Conservation (phyloP, 257 asterid genomes). For the Nyctanthes arbortristis region DNA sequence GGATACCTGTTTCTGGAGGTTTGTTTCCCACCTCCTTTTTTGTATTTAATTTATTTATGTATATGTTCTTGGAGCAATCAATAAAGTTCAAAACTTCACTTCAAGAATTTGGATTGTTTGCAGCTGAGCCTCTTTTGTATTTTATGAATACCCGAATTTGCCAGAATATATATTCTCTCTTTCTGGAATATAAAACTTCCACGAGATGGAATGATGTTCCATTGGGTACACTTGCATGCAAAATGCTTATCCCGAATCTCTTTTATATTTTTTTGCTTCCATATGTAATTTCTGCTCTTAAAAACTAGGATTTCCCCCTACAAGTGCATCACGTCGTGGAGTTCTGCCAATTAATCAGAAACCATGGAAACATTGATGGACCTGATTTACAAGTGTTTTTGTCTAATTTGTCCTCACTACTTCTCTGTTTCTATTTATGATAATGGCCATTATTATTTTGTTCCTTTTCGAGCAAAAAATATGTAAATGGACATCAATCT, state of each 20-base stretch:
- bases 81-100: neutral
- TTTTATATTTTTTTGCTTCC: neutral
- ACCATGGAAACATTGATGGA: neutral
- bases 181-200: neutral
- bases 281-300: neutral
- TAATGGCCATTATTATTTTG: neutral
- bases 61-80: neutral
- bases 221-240: neutral
- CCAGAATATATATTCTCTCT: neutral
- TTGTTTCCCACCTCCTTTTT: slow-evolving; percentile 11
- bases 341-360: neutral
- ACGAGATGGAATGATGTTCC: neutral
- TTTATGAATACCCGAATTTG: neutral
- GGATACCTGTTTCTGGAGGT: slow-evolving; percentile 99
- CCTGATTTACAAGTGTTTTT: neutral
- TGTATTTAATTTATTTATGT: too few species aligned
- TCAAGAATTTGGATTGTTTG: too few species aligned
- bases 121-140: neutral
- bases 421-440: too few species aligned
- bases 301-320: neutral
- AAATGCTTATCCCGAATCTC: neutral
- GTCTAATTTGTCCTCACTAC: neutral
- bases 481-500: neutral
- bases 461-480: neutral
- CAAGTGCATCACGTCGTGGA: neutral